Conservation (phyloP, 192 early-diverging fungal species). For the Backusella macrospora region DNA sequence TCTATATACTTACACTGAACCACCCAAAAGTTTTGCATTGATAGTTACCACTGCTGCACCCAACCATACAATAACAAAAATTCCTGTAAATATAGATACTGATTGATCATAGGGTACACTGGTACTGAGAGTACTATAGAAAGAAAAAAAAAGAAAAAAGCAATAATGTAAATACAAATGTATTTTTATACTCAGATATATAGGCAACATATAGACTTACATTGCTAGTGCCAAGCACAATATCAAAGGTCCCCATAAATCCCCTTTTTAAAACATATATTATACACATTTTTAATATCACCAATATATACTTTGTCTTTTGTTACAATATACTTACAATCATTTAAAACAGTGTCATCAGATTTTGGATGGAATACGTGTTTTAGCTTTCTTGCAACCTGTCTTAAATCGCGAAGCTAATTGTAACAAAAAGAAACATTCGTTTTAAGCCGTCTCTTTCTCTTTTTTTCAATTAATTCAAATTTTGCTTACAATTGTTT, state of each 20-base stretch:
- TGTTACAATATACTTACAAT: constrained; percentile 57
- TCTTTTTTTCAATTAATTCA: not conserved
- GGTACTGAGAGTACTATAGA: constrained; percentile 73
- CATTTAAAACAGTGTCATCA: constrained; percentile 66
- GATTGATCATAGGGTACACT: constrained; percentile 80
- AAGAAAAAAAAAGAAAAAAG: not conserved
- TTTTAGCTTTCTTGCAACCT: constrained; percentile 71
- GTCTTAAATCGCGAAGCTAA: constrained; percentile 73
- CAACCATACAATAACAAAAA: constrained; percentile 94
- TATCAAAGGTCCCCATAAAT: constrained; percentile 95
- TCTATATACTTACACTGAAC: constrained; percentile 69
- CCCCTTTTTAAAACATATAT: constrained; percentile 68
- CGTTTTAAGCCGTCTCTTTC: not conserved
- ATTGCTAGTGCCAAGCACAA: constrained; percentile 90
- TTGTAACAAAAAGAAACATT: constrained; percentile 9
- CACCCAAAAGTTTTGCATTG: constrained; percentile 95
- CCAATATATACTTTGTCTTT: not conserved
- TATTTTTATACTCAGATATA: not conserved
- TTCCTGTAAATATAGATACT: constrained; percentile 84
- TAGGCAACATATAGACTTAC: constrained; percentile 45
- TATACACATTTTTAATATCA: constrained; percentile 44
- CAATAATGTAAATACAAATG: not conserved
- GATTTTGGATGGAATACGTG: constrained; percentile 74
- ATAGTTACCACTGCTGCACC: constrained; percentile 95
- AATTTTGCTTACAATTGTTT: constrained; percentile 72